Evolutionary conservation across 768 basidiomycete genomes (phyloP), one percentile per base, ranked within the genome.

Genomic region (Peribolospora baueri): DNA sequence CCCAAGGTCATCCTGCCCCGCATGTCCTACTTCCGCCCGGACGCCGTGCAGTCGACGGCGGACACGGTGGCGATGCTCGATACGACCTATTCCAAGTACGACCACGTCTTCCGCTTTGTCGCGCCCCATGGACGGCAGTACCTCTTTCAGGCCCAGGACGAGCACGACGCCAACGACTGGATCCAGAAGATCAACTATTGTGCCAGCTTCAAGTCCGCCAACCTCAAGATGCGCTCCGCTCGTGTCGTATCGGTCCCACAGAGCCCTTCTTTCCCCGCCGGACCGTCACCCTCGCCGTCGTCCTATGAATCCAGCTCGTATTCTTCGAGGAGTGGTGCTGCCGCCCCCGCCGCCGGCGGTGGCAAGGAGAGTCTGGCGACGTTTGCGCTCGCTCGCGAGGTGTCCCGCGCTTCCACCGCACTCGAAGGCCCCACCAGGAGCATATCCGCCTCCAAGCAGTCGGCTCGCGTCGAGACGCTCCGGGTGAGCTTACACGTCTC

Each of bases 181-280:
- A 79, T 97, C 58, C 74, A 81, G 10, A 72, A 74, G 41, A 86
- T 97, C 64, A 98, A 98, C 68, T 97, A 93, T 64, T 87, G 87
- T 3, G 81, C 85, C 56, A 73, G 84, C 5, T 97, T 93, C 76
- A 87, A 81, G 68, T 78, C 84, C 2, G 74, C 79, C 11, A 81
- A 81, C 7, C 72, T 95, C 43, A 74, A 77, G 48, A 86, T 93
- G 76, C 77, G 88, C 25, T 73, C 82, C 0, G 68, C 74, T 25
- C 25, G 25, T 1, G 25, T 25, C 25, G 25, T 25, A 1, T 25
- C 25, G 25, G 25, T 25, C 25, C 25, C 25, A 25, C 25, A 25
- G 25, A 25, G 25, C 25, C 25, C 25, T 25, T 25, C 25, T 25
- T 25, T 1, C 25, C 25, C 25, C 25, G 25, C 25, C 25, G 25